These are phyloP conservation scores for Starmerella asiatica DNA, from an alignment of 805 yeast genomes.

Conservation along the genomic window DNA sequence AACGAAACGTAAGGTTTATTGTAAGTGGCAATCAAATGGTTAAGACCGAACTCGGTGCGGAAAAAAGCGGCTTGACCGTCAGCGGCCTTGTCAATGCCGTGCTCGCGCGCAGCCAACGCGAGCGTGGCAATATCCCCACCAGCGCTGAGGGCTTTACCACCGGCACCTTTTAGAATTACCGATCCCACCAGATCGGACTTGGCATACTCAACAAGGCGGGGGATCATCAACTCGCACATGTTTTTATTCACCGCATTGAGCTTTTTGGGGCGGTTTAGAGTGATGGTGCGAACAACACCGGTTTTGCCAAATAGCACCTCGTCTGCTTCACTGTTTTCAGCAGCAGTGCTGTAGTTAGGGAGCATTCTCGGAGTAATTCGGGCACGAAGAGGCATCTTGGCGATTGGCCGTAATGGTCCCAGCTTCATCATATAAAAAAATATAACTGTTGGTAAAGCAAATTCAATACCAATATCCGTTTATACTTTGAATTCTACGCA, in stretches of 20 bases:
- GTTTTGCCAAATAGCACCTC: constrained; percentile 53
- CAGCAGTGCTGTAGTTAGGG: constrained; percentile 15
- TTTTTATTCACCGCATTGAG: constrained; percentile 69
- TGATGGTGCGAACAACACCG: constrained; percentile 56
- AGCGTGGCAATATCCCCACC: constrained; percentile 91
- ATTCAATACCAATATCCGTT: too few species aligned
- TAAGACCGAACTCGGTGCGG: constrained; percentile 64
- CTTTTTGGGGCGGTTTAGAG: constrained; percentile 67
- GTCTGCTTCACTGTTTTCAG: constrained; percentile 19
- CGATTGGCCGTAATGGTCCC: constrained; percentile 2
- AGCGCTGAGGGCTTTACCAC: constrained; percentile 68
- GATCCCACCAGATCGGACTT: constrained; percentile 52
- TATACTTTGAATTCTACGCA: too few species aligned
- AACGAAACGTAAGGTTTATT: constrained; percentile 75
- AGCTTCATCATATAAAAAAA: constrained; percentile 6
- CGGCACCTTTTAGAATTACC: constrained; percentile 51
- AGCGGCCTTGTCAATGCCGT: constrained; percentile 34
- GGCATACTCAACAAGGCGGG: constrained; percentile 63
- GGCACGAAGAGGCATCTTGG: constrained; percentile 27
- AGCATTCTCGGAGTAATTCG: constrained; percentile 20
- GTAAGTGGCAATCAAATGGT: constrained; percentile 68
- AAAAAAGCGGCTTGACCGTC: constrained; percentile 51
- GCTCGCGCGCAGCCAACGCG: constrained; percentile 31
- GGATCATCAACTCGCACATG: constrained; percentile 61
- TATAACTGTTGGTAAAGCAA: too few species aligned